These are phyloP conservation scores for Dioszegia aurantiaca DNA, from an alignment of 768 basidiomycete genomes.

Conservation along the genomic window DNA sequence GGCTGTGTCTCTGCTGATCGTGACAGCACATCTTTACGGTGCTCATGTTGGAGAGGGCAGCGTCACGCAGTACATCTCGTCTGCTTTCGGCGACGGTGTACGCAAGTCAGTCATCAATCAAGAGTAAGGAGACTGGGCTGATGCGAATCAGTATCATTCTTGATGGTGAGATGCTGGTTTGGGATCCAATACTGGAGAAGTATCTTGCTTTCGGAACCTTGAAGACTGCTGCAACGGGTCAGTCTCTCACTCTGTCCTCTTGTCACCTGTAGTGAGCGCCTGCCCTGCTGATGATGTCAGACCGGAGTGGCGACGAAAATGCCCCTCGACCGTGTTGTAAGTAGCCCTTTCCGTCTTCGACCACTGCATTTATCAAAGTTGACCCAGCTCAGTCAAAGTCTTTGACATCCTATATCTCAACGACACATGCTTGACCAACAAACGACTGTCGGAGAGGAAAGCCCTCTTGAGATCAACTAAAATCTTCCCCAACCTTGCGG, in stretches of 20 bases:
- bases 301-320: slow-evolving; percentile 55
- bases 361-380: not conserved
- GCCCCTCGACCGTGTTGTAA: slow-evolving; percentile 87
- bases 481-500: slow-evolving; percentile 37
- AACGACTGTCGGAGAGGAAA: slow-evolving; percentile 72
- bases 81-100: slow-evolving; percentile 70
- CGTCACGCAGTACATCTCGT: slow-evolving; percentile 78
- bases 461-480: slow-evolving; percentile 61
- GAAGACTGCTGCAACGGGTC: slow-evolving; percentile 86
- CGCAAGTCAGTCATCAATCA: slow-evolving; percentile 65
- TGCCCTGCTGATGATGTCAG: slow-evolving; percentile 48
- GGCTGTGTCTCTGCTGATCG: slow-evolving; percentile 58
- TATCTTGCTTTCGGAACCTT: slow-evolving; percentile 89
- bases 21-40: slow-evolving; percentile 78
- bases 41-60: slow-evolving; percentile 74
- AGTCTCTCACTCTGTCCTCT: slow-evolving; percentile 25
- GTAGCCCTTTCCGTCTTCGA: slow-evolving; percentile 45
- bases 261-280: too few relatives aligned
- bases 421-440: slow-evolving; percentile 63
- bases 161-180: slow-evolving; percentile 98
- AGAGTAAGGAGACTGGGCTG: slow-evolving; percentile 15
- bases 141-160: slow-evolving; percentile 68
- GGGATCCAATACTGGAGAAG: slow-evolving; percentile 84
- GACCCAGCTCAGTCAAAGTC: slow-evolving; percentile 71
- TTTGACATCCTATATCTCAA: slow-evolving; percentile 92